A percentile compares a stretch with the other conserved stretches of the same genome.
phyloP scores from a whole-genome alignment of 1,139 yeast species.

The Debaryomyces sp. region DNA sequence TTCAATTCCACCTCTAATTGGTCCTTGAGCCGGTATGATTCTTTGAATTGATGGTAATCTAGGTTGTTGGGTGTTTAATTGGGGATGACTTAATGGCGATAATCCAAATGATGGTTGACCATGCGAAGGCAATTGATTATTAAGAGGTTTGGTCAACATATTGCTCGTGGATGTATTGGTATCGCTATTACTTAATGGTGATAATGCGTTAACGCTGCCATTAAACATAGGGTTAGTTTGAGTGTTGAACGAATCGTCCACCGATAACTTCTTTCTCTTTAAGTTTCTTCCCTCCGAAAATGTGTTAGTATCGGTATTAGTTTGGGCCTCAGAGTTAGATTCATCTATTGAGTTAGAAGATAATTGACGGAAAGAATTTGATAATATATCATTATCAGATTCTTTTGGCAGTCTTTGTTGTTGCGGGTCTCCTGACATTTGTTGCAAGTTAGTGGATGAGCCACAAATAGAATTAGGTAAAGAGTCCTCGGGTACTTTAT shows the following conservation, averaged over 20 bases:
- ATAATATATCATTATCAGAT: constrained; percentile 12
- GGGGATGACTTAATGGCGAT: constrained; percentile 19
- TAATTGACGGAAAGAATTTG: constrained; percentile 19
- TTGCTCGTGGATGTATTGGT: constrained; percentile 42
- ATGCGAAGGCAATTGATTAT: not conserved
- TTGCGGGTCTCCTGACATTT: constrained; percentile 8
- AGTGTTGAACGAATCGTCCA: constrained; percentile 45
- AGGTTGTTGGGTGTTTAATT: constrained; percentile 16
- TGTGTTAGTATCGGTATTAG: constrained; percentile 36
- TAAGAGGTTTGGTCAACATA: constrained; percentile 9
- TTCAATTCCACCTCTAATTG: constrained; percentile 93
- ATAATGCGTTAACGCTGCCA: constrained; percentile 44
- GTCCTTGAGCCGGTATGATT: constrained; percentile 93
- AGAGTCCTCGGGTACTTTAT: constrained; percentile 14
- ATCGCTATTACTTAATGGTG: constrained; percentile 50
- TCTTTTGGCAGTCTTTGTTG: constrained; percentile 10
- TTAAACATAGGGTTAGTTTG: constrained; percentile 48
- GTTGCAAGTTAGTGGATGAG: constrained; percentile 23
- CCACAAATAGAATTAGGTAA: constrained; percentile 24
- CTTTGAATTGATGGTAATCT: constrained; percentile 68
- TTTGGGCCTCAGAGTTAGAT: constrained; percentile 61
- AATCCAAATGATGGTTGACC: constrained; percentile 15
- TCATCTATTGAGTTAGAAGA: constrained; percentile 71
- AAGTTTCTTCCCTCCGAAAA: constrained; percentile 31
- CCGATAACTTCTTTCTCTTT: constrained; percentile 47